Evolutionary conservation across 2,329 filamentous ascomycete species (phyloP), one percentile per base, ranked within the genome.

Genomic region (Triangularia setosa): DNA sequence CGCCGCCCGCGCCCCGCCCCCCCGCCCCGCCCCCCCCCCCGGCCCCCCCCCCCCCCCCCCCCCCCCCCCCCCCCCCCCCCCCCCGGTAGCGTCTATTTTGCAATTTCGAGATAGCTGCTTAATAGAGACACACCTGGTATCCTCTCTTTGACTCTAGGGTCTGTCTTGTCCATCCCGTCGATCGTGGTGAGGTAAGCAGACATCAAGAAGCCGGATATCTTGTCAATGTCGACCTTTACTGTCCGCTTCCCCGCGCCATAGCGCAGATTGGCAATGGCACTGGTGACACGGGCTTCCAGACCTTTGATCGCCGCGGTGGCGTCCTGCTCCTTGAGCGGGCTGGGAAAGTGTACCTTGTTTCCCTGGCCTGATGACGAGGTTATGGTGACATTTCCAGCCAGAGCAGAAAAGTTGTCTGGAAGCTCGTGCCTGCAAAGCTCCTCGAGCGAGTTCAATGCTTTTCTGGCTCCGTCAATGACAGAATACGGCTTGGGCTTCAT

Each of bases 241-340:
- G 75, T 75, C 55, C 80, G 78, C 40, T 72, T 56, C 27, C 71
- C 67, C 24, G 73, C 68, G n/a, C 79, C 81, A 71, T 80, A 80
- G 56, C 80, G 77, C 25, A 89, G 73, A 71, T 87, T 79, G 9
- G 83, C 84, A 65, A 90, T 81, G 1, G 83, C 81, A n/a, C 82
- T 83, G 2, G 84, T 85, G n/a, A 85, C 79, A 44, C 82, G 80
- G 4, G 82, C 86, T 69, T 89, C 86, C 5, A 87, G 76, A 5
- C 81, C 85, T 71, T 87, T 88, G 67, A 88, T 75, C 3, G 85
- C 77, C 28, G 74, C 73, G 4, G 72, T 72, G 5, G 75, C 73
- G 64, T 80, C 78, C 61, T 79, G 77, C 66, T 80, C 76, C 63
- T 73, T 77, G 30, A 79, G 66, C n/a, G 78, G 78, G 28, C 74